Evolutionary conservation across 2,329 filamentous ascomycete species (phyloP).

Genomic region (Xylariaceae sp.): DNA sequence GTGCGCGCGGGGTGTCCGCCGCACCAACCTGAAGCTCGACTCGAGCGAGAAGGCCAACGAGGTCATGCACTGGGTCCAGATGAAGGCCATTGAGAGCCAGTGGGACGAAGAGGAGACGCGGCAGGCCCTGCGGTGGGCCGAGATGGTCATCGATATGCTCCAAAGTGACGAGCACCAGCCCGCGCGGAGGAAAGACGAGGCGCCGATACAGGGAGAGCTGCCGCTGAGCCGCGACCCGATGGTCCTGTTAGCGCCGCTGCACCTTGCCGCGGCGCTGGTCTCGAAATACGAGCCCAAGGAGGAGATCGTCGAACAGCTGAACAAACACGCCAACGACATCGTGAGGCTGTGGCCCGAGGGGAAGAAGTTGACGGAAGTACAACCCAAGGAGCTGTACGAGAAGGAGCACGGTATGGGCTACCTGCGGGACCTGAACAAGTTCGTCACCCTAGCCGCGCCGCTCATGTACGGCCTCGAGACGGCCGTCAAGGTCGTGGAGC

Average conservation of each 20-base stretch:
- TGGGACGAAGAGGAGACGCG: slow-evolving; percentile 42
- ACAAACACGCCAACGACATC: slow-evolving; percentile 42
- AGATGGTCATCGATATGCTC: slow-evolving; percentile 53
- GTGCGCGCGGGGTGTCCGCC: slow-evolving; percentile 48
- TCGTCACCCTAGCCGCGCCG: slow-evolving; percentile 40
- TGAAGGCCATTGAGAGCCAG: slow-evolving; percentile 44
- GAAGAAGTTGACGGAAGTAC: slow-evolving; percentile 41
- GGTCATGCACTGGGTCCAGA: slow-evolving; percentile 43
- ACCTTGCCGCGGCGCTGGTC: slow-evolving; percentile 47
- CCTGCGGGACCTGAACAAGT: slow-evolving; percentile 40
- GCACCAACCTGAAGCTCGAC: slow-evolving; percentile 50
- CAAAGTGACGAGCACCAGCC: slow-evolving; percentile 46
- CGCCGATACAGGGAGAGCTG: slow-evolving; percentile 20
- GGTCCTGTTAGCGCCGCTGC: slow-evolving; percentile 45
- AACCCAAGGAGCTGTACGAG: slow-evolving; percentile 39
- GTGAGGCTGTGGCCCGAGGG: slow-evolving; percentile 46
- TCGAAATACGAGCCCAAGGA: slow-evolving; percentile 37
- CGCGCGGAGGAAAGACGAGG: slow-evolving; percentile 15
- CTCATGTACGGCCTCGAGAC: slow-evolving; percentile 49
- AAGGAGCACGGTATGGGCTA: slow-evolving; percentile 35
- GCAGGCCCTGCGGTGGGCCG: slow-evolving; percentile 49
- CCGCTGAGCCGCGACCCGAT: slow-evolving; percentile 48
- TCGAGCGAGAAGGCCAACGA: slow-evolving; percentile 45
- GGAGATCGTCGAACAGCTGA: slow-evolving; percentile 39
- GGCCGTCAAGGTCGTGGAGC: slow-evolving; percentile 46